A percentile compares a stretch with the other conserved stretches of the same genome.
These are phyloP conservation scores for Sporothrix luriei DNA, from an alignment of 2,329 filamentous ascomycete genomes.

Conservation along the genomic window DNA sequence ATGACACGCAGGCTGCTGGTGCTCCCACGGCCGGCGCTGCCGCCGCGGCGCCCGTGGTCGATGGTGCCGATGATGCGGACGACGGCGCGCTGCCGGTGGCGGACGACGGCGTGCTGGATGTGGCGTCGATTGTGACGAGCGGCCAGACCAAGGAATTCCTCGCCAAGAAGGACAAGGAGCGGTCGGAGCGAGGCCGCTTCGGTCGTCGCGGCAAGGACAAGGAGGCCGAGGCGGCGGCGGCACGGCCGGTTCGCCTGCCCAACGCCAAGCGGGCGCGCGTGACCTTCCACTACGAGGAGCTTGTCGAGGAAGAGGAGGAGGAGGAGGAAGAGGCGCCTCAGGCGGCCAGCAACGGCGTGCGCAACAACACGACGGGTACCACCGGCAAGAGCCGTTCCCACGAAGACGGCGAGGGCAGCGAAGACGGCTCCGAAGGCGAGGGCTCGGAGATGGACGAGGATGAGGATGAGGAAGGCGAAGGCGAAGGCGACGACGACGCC, in stretches of 20 bases:
- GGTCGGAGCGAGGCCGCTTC: constrained; percentile 64
- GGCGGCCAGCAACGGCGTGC: constrained; percentile 32
- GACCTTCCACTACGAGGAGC: constrained; percentile 73
- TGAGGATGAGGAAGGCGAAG: constrained; percentile 33
- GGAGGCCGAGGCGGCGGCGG: constrained; percentile 55
- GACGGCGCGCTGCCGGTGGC: constrained; percentile 48
- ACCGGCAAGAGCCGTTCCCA: constrained; percentile 31
- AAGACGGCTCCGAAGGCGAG: constrained; percentile 33
- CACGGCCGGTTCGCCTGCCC: constrained; percentile 63
- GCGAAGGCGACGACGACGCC: constrained; percentile 28
- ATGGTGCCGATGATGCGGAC: constrained; percentile 42
- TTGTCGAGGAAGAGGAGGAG: constrained; percentile 59
- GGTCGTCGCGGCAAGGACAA: constrained; percentile 65
- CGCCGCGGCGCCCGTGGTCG: constrained; percentile 33
- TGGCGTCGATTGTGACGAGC: constrained; percentile 80
- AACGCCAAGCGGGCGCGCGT: constrained; percentile 72
- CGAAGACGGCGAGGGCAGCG: constrained; percentile 32
- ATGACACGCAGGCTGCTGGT: constrained; percentile 29
- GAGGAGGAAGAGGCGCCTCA: constrained; percentile 51
- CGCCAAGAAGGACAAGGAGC: constrained; percentile 80
- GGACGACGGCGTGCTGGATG: constrained; percentile 74
- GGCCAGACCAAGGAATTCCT: constrained; percentile 81
- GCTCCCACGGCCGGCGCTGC: constrained; percentile 38
- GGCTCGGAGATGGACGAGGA: constrained; percentile 35
- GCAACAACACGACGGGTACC: constrained; percentile 23